A percentile compares a stretch with the other conserved stretches of the same genome.
phyloP scores from a whole-genome alignment of 257 asterid species.

The Perilla frutescens region DNA sequence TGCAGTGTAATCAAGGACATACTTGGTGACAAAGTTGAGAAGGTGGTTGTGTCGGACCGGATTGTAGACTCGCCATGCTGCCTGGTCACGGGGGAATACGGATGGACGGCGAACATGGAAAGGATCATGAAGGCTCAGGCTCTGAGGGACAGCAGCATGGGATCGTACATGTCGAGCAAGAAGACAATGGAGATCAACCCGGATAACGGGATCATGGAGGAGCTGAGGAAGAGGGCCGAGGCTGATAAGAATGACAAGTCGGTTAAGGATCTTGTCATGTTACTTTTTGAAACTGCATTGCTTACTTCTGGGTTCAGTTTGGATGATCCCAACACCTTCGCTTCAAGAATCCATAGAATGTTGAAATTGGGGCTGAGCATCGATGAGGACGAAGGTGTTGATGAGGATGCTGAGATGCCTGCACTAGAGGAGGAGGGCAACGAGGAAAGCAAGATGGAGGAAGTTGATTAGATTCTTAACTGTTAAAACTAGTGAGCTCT shows the following conservation, averaged over 20 bases:
- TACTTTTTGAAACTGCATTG: conserved; percentile 50
- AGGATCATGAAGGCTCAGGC: conserved; percentile 58
- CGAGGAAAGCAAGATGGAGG: conserved; percentile 54
- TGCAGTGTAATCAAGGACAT: conserved; percentile 53
- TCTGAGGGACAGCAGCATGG: conserved; percentile 47
- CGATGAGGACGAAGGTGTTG: conserved; percentile 40
- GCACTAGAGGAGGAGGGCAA: conserved; percentile 45
- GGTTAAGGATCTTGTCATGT: conserved; percentile 50
- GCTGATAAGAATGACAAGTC: conserved; percentile 50
- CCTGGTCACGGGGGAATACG: conserved; percentile 49
- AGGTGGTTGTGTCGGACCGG: conserved; percentile 46
- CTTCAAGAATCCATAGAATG: conserved; percentile 51
- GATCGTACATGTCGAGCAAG: conserved; percentile 54
- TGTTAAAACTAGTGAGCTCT: background rate
- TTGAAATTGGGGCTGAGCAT: conserved; percentile 53
- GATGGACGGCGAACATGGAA: conserved; percentile 52
- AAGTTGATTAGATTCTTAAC: conserved; percentile 36
- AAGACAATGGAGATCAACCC: conserved; percentile 57
- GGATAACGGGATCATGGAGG: conserved; percentile 52
- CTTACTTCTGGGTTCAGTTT: conserved; percentile 54
- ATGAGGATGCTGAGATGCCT: conserved; percentile 47
- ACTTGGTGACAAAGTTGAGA: conserved; percentile 44
- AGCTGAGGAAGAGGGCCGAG: conserved; percentile 52
- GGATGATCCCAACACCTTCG: conserved; percentile 55
- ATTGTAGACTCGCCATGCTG: conserved; percentile 54